Conservation (phyloP, 352 stramenopile species). For the Pythium chondricola region DNA sequence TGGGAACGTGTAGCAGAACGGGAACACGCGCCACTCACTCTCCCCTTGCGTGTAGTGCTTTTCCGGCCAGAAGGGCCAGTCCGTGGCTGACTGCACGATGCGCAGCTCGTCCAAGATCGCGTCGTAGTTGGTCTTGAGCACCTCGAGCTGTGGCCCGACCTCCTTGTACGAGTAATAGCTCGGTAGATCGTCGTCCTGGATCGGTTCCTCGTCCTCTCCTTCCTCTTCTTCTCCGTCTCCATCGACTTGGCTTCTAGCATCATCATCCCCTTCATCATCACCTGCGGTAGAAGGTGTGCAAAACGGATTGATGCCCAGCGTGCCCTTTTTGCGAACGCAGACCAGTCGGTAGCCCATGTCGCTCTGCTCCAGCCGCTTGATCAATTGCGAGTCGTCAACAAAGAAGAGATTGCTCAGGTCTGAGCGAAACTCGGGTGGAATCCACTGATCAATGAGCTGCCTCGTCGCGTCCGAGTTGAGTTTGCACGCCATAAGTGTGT, state of each 20-base stretch:
- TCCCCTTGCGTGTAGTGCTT: slow-evolving; percentile 73
- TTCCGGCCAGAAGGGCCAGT: slow-evolving; percentile 82
- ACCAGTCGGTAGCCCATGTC: slow-evolving; percentile 24
- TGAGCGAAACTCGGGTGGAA: slow-evolving; percentile 17
- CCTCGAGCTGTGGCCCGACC: slow-evolving; percentile 70
- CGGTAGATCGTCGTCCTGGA: slow-evolving; percentile 61
- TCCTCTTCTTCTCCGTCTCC: slow-evolving; percentile 20
- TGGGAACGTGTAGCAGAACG: slow-evolving; percentile 89
- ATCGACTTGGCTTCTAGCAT: slow-evolving; percentile 22
- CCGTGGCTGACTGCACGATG: slow-evolving; percentile 39
- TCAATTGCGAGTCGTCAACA: slow-evolving; percentile 18
- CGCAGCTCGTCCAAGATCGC: slow-evolving; percentile 79
- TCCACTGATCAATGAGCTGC: slow-evolving; percentile 10
- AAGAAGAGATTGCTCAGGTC: slow-evolving; percentile 25
- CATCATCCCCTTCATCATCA: slow-evolving; percentile 27
- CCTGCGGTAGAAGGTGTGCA: slow-evolving; percentile 2
- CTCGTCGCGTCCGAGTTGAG: slow-evolving; percentile 17
- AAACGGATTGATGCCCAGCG: slow-evolving; percentile 10
- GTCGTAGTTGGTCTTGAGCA: slow-evolving; percentile 60
- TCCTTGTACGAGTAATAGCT: slow-evolving; percentile 76
- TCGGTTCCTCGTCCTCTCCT: slow-evolving; percentile 39
- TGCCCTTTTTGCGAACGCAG: slow-evolving; percentile 18
- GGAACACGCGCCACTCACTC: slow-evolving; percentile 83
- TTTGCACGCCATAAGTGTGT: slow-evolving; percentile 21
- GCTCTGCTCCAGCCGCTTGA: slow-evolving; percentile 10